phyloP scores from a whole-genome alignment of 192 early-diverging fungal species.

The Backusella sp. region DNA sequence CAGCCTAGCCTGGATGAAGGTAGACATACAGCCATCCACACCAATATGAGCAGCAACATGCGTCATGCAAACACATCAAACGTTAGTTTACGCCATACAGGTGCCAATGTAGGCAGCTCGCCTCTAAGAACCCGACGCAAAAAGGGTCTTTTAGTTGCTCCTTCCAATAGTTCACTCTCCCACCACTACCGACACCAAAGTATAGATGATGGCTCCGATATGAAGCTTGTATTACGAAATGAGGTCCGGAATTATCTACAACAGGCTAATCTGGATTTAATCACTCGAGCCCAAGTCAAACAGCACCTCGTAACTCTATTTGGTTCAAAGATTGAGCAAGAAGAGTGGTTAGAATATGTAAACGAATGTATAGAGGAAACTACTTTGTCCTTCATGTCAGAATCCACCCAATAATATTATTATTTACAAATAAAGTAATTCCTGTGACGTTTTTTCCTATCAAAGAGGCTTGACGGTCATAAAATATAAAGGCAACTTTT shows the following conservation, averaged over 20 bases:
- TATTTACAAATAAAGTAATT: background rate
- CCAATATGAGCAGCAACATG: background rate
- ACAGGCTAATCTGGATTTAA: conserved; percentile 24
- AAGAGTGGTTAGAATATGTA: conserved; percentile 13
- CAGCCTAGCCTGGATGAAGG: conserved; percentile 2
- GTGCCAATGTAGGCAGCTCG: background rate
- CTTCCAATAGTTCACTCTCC: background rate
- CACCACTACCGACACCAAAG: background rate
- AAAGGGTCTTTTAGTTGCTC: background rate
- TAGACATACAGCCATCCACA: background rate
- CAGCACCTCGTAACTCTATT: conserved; percentile 27
- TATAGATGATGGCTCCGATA: background rate
- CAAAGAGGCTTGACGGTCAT: background rate
- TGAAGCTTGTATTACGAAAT: background rate
- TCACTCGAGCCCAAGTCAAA: conserved; percentile 37
- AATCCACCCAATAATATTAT: background rate
- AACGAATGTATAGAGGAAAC: conserved; percentile 32
- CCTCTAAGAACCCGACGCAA: background rate
- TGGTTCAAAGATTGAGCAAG: conserved; percentile 22
- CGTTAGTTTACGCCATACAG: background rate
- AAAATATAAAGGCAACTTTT: background rate
- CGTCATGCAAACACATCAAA: conserved; percentile 6
- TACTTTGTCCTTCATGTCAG: conserved; percentile 11
- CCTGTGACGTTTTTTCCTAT: background rate
- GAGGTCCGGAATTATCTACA: conserved; percentile 31